These are phyloP conservation scores for Paramecium bursaria DNA, from an alignment of 73 alveolate genomes.

Conservation along the genomic window DNA sequence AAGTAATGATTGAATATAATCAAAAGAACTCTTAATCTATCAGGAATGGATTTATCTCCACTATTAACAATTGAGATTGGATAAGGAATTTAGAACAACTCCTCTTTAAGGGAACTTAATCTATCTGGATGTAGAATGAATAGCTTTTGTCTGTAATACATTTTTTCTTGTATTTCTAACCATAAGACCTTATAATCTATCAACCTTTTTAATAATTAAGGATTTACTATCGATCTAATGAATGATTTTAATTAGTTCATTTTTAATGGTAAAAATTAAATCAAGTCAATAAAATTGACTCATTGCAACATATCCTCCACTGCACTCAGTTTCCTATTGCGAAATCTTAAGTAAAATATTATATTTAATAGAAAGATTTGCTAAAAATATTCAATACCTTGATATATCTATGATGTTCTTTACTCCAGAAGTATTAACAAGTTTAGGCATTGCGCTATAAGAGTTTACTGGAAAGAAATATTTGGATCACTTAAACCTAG, in stretches of 20 bases:
- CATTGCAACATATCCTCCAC: constrained; percentile 43
- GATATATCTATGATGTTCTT: constrained; percentile 45
- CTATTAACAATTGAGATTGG: constrained; percentile 34
- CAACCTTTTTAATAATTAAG: constrained; percentile 29
- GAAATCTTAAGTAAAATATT: constrained; percentile 22
- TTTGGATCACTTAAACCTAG: constrained; percentile 7
- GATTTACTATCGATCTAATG: constrained; percentile 36
- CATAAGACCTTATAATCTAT: constrained; percentile 8
- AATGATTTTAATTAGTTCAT: constrained; percentile 16
- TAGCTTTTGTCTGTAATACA: constrained; percentile 37
- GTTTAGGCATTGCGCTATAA: constrained; percentile 24
- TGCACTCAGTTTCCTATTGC: neutral
- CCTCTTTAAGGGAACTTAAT: constrained; percentile 11
- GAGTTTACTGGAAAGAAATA: constrained; percentile 22
- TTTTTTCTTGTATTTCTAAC: constrained; percentile 22
- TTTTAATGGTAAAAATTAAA: constrained; percentile 26
- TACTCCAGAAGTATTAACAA: constrained; percentile 32
- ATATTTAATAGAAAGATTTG: neutral
- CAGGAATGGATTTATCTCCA: constrained; percentile 39
- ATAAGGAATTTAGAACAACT: constrained; percentile 9
- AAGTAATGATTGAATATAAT: neutral
- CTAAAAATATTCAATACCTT: neutral
- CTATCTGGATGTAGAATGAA: constrained; percentile 13
- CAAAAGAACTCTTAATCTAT: neutral
- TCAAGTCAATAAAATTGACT: constrained; percentile 10